Evolutionary conservation across 345 rosid genomes (phyloP).

Genomic region (Eucalyptus coolabah): DNA sequence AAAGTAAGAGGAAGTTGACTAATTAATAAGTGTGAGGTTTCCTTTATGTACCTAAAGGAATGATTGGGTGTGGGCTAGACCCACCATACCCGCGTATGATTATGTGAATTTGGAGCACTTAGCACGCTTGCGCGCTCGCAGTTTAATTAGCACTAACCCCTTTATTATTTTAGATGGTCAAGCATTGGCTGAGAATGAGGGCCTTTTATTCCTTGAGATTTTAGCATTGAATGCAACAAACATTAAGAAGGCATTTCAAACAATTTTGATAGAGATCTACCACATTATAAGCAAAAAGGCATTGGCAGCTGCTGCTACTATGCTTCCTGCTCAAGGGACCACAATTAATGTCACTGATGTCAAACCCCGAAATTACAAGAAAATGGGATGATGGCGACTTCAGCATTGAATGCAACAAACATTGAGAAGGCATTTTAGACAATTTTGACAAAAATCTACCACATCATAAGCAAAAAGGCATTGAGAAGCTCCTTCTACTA

Average conservation of each 20-base stretch:
- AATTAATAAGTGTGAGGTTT: too few species aligned
- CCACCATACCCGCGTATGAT: fast-evolving
- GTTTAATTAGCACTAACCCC: too few species aligned
- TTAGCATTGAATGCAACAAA: too few species aligned
- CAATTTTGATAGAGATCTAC: too few species aligned
- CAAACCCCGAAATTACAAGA: too few species aligned
- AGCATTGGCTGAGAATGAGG: constrained; percentile 4
- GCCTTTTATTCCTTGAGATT: constrained; percentile 2
- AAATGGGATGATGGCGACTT: neutral
- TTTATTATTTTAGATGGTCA: neutral
- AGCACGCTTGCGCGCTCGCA: fast-evolving
- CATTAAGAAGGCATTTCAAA: too few species aligned
- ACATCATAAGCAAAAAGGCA: constrained; percentile 6
- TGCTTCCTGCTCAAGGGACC: too few species aligned
- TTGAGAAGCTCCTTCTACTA: neutral
- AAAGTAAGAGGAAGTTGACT: fast-evolving
- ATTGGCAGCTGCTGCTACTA: too few species aligned
- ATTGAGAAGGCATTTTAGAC: constrained; percentile 2
- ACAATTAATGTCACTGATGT: too few species aligned
- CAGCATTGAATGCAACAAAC: constrained; percentile 1
- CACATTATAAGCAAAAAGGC: too few species aligned
- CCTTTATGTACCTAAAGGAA: fast-evolving
- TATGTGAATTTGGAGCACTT: too few species aligned
- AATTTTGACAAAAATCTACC: constrained; percentile 5
- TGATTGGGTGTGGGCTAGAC: too few species aligned